Percentiles rank a stretch among this genome's conserved stretches.
Conservation (phyloP, 1,139 yeast genomes). For the Pichia sp. region DNA sequence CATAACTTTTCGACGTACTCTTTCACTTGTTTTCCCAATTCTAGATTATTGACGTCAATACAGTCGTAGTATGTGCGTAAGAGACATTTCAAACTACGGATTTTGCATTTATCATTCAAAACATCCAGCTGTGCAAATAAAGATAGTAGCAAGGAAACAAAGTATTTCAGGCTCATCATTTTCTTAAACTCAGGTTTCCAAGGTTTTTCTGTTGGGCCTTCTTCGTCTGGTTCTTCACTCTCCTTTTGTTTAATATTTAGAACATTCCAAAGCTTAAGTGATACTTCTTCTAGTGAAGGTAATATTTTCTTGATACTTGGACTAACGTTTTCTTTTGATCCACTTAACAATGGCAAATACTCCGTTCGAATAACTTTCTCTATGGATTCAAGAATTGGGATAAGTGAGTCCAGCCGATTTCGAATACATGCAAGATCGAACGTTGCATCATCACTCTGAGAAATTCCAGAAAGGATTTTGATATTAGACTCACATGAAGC, state of each 20-base stretch:
- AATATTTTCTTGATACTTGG: conserved; percentile 5
- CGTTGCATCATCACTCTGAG: conserved; percentile 1
- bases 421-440: conserved; percentile 19
- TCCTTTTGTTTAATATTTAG: conserved; percentile 16
- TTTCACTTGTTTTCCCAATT: conserved; percentile 20
- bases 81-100: conserved; percentile 24
- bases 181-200: conserved; percentile 3
- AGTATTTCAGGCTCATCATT: conserved; percentile 16
- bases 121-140: conserved; percentile 23
- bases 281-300: conserved; percentile 20
- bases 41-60: conserved; percentile 18
- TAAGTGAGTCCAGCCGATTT: conserved; percentile 15
- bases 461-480: neutral
- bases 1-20: conserved; percentile 15
- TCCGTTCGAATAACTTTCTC: conserved; percentile 15
- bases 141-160: conserved; percentile 27
- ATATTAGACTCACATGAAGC: conserved; percentile 16
- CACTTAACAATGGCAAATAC: neutral
- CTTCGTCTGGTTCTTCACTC: neutral
- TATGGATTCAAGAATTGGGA: conserved; percentile 18
- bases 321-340: neutral
- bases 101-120: conserved; percentile 13
- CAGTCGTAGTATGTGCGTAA: conserved; percentile 15
- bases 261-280: conserved; percentile 32
- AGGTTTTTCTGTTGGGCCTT: neutral